A percentile compares a stretch with the other conserved stretches of the same genome.
Evolutionary conservation across 2,329 filamentous ascomycete species (phyloP).

Genomic region (Phialophora verrucosa): DNA sequence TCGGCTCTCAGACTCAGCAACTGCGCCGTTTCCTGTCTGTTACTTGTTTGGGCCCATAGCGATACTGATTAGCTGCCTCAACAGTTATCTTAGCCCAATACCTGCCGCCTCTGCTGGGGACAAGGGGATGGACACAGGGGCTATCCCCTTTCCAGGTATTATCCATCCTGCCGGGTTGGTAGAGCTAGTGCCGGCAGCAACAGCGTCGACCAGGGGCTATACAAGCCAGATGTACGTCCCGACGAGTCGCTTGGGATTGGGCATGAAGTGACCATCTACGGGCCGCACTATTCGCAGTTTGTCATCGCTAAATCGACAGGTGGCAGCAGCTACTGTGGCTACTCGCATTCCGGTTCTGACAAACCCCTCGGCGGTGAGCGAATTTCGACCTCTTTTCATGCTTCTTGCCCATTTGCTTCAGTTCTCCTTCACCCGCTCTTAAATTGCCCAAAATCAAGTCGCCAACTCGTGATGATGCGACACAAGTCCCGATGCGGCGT

Average conservation of each 20-base stretch:
- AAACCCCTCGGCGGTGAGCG: neutral
- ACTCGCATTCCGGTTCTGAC: neutral
- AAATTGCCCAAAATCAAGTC: neutral
- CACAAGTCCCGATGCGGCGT: neutral
- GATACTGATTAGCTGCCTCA: slow-evolving; percentile 7
- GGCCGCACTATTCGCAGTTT: slow-evolving; percentile 6
- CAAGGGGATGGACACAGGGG: neutral
- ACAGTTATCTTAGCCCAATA: neutral
- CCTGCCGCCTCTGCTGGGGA: neutral
- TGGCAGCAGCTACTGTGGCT: slow-evolving; percentile 17
- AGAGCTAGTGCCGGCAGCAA: slow-evolving; percentile 7
- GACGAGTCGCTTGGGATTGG: slow-evolving; percentile 29
- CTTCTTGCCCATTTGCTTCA: slow-evolving; percentile 2
- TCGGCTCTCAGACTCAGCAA: slow-evolving; percentile 6
- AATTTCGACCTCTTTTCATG: slow-evolving; percentile 2
- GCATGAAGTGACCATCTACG: slow-evolving; percentile 16
- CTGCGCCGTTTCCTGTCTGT: neutral
- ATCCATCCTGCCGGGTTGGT: slow-evolving; percentile 1
- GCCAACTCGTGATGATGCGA: neutral
- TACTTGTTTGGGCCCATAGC: neutral
- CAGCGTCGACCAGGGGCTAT: slow-evolving; percentile 3
- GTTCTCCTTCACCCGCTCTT: neutral
- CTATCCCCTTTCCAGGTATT: neutral
- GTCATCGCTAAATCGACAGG: slow-evolving; percentile 9
- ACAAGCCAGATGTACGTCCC: slow-evolving; percentile 8